Conservation (phyloP, 805 yeast species). For the Maudiozyma bulderi region DNA sequence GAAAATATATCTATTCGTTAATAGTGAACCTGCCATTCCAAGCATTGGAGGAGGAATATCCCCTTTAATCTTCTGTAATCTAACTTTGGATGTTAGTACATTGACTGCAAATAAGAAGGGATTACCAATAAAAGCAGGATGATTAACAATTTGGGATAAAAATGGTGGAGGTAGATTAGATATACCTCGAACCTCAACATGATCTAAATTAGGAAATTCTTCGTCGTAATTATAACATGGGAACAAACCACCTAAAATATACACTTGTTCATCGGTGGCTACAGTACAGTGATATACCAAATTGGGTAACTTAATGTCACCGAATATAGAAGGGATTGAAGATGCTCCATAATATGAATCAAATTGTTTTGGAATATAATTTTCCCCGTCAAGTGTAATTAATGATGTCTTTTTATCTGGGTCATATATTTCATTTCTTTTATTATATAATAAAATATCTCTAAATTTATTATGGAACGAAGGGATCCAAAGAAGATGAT, state of each 20-base stretch:
- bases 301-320: conserved; percentile 33
- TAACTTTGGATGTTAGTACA: conserved; percentile 32
- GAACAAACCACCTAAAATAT: conserved; percentile 39
- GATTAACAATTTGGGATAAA: conserved; percentile 31
- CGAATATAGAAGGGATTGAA: conserved; percentile 24
- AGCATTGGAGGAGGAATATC: conserved; percentile 44
- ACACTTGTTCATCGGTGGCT: conserved; percentile 29
- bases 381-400: conserved; percentile 10
- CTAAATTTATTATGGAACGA: conserved; percentile 8
- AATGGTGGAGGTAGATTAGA: conserved; percentile 40
- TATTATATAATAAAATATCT: conserved; percentile 2
- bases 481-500: conserved; percentile 23
- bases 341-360: conserved; percentile 19
- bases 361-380: conserved; percentile 9
- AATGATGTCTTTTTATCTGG: conserved; percentile 4
- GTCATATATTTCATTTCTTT: not conserved
- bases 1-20: conserved; percentile 49
- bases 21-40: conserved; percentile 37
- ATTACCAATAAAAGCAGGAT: conserved; percentile 35
- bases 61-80: conserved; percentile 28
- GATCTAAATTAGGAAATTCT: conserved; percentile 26
- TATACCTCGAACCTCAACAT: conserved; percentile 31
- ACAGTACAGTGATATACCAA: conserved; percentile 36
- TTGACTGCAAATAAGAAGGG: conserved; percentile 29
- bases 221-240: conserved; percentile 21